Conservation (phyloP, 1,139 yeast genomes). For the Diutina ranongensis region DNA sequence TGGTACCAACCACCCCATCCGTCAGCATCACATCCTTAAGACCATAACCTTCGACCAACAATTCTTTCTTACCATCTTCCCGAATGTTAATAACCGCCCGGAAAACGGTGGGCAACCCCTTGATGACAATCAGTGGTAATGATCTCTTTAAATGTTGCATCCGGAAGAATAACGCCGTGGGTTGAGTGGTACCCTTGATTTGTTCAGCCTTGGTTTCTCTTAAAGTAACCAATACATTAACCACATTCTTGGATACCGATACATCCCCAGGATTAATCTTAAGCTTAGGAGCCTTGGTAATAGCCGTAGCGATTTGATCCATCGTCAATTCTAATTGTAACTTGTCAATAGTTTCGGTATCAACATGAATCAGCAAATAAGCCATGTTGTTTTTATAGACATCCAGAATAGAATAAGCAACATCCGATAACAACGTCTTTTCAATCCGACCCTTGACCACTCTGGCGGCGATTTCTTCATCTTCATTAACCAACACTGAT, state of each 20-base stretch:
- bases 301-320: slow-evolving; percentile 79
- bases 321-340: slow-evolving; percentile 80
- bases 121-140: slow-evolving; percentile 78
- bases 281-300: slow-evolving; percentile 76
- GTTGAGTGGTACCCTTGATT: slow-evolving; percentile 16
- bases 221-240: slow-evolving; percentile 60
- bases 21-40: slow-evolving; percentile 94
- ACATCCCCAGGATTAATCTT: slow-evolving; percentile 72
- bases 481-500: slow-evolving; percentile 84
- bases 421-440: slow-evolving; percentile 78
- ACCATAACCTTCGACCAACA: slow-evolving; percentile 96
- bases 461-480: slow-evolving; percentile 95
- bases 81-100: slow-evolving; percentile 94
- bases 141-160: slow-evolving; percentile 84
- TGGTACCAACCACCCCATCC: slow-evolving; percentile 87
- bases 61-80: slow-evolving; percentile 77
- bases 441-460: slow-evolving; percentile 97
- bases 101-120: slow-evolving; percentile 82
- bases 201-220: slow-evolving; percentile 39
- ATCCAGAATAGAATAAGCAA: slow-evolving; percentile 84
- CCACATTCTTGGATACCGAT: slow-evolving; percentile 53
- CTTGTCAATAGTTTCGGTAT: slow-evolving; percentile 74
- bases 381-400: slow-evolving; percentile 79
- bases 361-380: slow-evolving; percentile 71
- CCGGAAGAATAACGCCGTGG: slow-evolving; percentile 65